Evolutionary conservation across 2,329 filamentous ascomycete genomes (phyloP).

Genomic region (Neospermospora avenae): DNA sequence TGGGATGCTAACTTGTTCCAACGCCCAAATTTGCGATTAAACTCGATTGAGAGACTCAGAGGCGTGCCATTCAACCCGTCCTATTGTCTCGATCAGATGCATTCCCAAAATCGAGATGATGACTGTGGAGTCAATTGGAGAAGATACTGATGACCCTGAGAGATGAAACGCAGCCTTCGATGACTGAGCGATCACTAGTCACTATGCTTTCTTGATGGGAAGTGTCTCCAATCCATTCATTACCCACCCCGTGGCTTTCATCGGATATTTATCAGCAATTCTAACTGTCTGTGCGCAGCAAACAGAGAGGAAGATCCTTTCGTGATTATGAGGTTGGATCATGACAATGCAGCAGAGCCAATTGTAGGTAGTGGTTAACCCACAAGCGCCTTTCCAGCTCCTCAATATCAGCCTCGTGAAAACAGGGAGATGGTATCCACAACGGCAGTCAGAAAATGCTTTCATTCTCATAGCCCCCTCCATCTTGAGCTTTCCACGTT

Average conservation of each 20-base stretch:
- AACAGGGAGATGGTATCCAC: neutral
- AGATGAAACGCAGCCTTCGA: neutral
- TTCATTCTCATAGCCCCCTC: neutral
- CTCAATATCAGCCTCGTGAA: neutral
- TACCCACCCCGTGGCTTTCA: neutral
- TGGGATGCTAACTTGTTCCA: neutral
- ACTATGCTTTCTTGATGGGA: neutral
- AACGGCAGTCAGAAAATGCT: neutral
- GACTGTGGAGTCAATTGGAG: neutral
- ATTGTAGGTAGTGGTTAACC: neutral
- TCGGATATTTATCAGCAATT: conserved; percentile 6
- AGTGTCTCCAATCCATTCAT: neutral
- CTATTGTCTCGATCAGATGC: neutral
- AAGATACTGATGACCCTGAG: neutral
- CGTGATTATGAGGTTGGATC: neutral
- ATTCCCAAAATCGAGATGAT: neutral
- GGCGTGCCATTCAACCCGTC: neutral
- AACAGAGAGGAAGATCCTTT: neutral
- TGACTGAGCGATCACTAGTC: conserved; percentile 2
- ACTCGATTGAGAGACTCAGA: neutral
- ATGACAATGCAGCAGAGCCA: neutral
- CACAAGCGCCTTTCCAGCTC: neutral
- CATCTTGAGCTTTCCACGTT: neutral
- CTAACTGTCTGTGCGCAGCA: neutral
- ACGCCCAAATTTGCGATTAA: neutral